These are phyloP conservation scores for Solanum hybrid DNA, from an alignment of 305 asterid species.

Conservation along the genomic window DNA sequence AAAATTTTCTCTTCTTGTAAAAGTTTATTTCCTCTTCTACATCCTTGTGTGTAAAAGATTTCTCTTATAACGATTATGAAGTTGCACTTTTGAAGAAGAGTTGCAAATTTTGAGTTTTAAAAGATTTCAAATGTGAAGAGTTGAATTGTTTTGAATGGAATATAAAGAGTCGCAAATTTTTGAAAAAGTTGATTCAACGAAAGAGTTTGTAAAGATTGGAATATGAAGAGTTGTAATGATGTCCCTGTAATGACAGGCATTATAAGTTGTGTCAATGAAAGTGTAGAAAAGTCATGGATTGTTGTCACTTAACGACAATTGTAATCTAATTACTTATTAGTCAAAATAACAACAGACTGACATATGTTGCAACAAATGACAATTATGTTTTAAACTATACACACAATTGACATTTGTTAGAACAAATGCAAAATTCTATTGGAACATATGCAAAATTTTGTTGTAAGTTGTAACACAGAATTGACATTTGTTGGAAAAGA, in stretches of 20 bases:
- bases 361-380: background rate
- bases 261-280: background rate
- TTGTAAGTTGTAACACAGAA: background rate
- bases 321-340: background rate
- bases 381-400: background rate
- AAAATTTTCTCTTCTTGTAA: background rate
- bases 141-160: background rate
- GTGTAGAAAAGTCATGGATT: background rate
- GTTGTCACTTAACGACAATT: background rate
- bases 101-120: background rate
- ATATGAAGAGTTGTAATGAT: background rate
- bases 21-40: background rate
- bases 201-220: background rate
- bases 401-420: background rate
- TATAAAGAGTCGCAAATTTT: background rate
- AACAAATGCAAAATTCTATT: background rate
- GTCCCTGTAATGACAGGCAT: background rate
- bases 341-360: background rate
- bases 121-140: no score
- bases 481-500: background rate
- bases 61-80: background rate
- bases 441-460: background rate
- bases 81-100: background rate
- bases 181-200: no score
- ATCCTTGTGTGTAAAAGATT: background rate